Evolutionary conservation across 2,329 filamentous ascomycete genomes (phyloP), one percentile per base, ranked within the genome.

Genomic region (Cladosporium oxysporum): DNA sequence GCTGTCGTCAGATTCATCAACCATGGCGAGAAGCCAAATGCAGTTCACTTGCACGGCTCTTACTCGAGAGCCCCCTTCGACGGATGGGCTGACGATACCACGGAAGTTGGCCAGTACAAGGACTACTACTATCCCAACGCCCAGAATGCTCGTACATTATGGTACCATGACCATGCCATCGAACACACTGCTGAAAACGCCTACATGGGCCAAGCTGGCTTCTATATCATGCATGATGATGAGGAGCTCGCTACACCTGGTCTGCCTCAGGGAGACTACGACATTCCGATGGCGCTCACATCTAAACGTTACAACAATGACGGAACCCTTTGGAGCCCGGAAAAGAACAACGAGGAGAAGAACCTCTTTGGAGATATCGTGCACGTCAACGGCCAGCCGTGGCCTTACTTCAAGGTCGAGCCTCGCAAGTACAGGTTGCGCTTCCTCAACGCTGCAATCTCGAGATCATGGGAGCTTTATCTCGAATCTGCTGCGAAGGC

Each of bases 81-180:
- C 68, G 84, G 84, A 0, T 87, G 84, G 83, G 84, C 84, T 1
- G 80, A 82, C 57, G 85, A 87, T 66, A 76, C 79, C 16, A 83
- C 83, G 0, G 55, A 74, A 0, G 80, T 81, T 0, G 83, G 84
- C 0, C 75, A 87, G 31, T 71, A 67, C 64, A 87, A 88, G 73
- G 86, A 88, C 67, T 87, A 88, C 73, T 88, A 87, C 73, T 88
- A 86, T 69, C 85, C 86, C 10, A 88, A 88, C 71, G 76, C 74
- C 14, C 82, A 87, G 71, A 79, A 78, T 49, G 83, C 80, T 1
- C 79, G 85, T 44, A 79, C 83, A 0, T 77, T 87, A 33, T 88
- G 86, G 86, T 88, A 88, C 69, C 85, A 64, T 16, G 58, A 81
- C 66, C 79, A 82, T 62, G 77, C 77, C 0, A 75, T 78, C 61